Percentiles rank a stretch among this genome's conserved stretches.
Conservation (phyloP, 2,329 filamentous ascomycete species). For the Clonostachys rosea region DNA sequence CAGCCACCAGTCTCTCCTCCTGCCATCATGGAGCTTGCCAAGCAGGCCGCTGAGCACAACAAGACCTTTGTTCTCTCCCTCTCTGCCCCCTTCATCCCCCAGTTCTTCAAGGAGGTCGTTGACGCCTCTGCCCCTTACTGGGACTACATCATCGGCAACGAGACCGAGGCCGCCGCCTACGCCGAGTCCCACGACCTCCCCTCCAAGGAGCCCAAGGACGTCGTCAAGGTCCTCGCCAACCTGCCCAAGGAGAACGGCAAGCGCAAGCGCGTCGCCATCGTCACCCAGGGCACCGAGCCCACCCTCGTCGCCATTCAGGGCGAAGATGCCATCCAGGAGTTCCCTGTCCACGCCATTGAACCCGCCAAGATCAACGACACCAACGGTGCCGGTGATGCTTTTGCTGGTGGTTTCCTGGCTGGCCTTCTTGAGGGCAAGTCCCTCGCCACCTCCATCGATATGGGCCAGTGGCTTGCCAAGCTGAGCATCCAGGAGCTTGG, state of each 20-base stretch:
- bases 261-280: conserved; percentile 79
- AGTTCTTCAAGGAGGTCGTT: conserved; percentile 97
- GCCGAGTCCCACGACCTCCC: conserved; percentile 74
- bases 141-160: conserved; percentile 95
- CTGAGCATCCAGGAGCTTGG: conserved; percentile 93
- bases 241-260: conserved; percentile 88
- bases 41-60: conserved; percentile 84
- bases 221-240: conserved; percentile 80
- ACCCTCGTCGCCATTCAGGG: conserved; percentile 80
- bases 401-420: conserved; percentile 89
- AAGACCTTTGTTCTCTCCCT: conserved; percentile 91
- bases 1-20: conserved; percentile 69
- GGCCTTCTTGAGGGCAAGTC: conserved; percentile 82
- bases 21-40: conserved; percentile 83
- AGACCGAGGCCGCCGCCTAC: conserved; percentile 88
- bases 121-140: conserved; percentile 86
- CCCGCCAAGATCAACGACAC: conserved; percentile 85
- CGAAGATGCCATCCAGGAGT: conserved; percentile 67
- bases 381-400: conserved; percentile 94
- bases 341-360: conserved; percentile 75
- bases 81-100: conserved; percentile 90
- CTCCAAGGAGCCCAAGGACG: conserved; percentile 75
- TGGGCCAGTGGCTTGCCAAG: conserved; percentile 94
- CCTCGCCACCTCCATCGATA: conserved; percentile 75
- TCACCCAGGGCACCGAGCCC: conserved; percentile 92